Evolutionary conservation across 495 filamentous ascomycete species (phyloP), one percentile per base, ranked within the genome.

Genomic region (Aspergillus sclerotioniger): DNA sequence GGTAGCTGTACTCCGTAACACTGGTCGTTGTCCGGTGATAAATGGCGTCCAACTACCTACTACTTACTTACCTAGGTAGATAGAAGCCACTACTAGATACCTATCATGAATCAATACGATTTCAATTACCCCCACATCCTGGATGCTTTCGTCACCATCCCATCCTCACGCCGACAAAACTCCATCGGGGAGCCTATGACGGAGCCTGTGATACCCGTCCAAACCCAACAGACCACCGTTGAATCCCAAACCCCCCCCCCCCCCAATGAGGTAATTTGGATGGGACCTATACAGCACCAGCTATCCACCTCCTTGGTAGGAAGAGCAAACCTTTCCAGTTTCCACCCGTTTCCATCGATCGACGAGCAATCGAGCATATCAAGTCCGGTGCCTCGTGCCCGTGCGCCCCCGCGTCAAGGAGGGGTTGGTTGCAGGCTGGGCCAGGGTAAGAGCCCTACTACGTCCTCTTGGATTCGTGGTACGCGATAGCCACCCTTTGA

Each of bases 361-460:
- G 49, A 49, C n/a, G 37, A 47, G 32, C 58, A 56, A 56, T 56
- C 56, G 52, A 60, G 29, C 58, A 56, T 60, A 60, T 60, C 58
- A 61, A 51, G 58, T 35, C 44, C 20, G 32, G 48, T 53, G 8
- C 53, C 49, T 53, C 17, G 53, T 46, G 58, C 58, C 53, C 58
- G 58, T 61, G 58, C 53, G 25, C 35, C 29, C 29, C 25, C 47
- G 47, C 25, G 25, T 32, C 25, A 37, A 29, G 17, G 33, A 47
- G 33, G 39, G 45, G 19, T 48, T 39, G 25, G 19, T 44, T 16
- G 9, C 15, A 50, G n/a, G 15, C 46, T n/a, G 17, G 39, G 50
- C 17, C 10, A 41, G 19, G 20, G 45, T 25, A 33, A 35, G 46
- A 51, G 48, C 54, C 46, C 32, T 49, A 35, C 39, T 4, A 31